These are phyloP conservation scores for Chionographis japonica DNA, from an alignment of 106 monocot genomes.

Conservation along the genomic window DNA sequence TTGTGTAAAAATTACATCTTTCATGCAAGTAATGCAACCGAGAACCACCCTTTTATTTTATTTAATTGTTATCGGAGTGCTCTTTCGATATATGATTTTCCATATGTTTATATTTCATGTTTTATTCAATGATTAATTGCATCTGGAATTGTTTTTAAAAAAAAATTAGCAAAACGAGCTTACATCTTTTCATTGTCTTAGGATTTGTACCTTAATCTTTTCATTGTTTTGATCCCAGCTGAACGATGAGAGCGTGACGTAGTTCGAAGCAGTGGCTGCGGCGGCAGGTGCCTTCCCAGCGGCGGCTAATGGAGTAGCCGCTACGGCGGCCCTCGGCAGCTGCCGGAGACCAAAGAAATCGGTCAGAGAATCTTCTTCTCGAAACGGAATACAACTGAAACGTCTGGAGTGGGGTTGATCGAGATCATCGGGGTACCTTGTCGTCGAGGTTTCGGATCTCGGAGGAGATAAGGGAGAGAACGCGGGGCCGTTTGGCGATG, in stretches of 20 bases:
- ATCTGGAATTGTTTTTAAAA: too few species aligned
- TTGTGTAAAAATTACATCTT: too few species aligned
- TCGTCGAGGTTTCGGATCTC: constrained; percentile 27
- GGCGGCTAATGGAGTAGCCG: background rate
- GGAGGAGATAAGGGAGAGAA: constrained; percentile 38
- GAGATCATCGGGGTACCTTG: constrained; percentile 14
- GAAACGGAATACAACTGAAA: background rate
- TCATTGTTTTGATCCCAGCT: constrained; percentile 70
- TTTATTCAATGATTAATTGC: too few species aligned
- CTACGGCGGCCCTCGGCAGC: constrained; percentile 11
- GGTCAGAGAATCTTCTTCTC: background rate
- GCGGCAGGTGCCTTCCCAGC: background rate
- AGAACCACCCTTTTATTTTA: too few species aligned
- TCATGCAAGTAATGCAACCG: too few species aligned
- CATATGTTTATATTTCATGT: too few species aligned
- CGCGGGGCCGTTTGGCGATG: constrained; percentile 44
- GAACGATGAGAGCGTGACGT: constrained; percentile 40
- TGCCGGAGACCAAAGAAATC: background rate
- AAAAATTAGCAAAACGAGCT: too few species aligned
- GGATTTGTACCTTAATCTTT: constrained; percentile 44
- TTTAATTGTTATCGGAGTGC: too few species aligned
- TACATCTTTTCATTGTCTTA: too few species aligned
- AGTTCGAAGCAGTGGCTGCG: constrained; percentile 6
- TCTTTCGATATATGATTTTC: too few species aligned
- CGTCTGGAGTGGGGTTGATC: background rate